phyloP scores from a whole-genome alignment of 768 basidiomycete species.

The Exidia glandulosa region DNA sequence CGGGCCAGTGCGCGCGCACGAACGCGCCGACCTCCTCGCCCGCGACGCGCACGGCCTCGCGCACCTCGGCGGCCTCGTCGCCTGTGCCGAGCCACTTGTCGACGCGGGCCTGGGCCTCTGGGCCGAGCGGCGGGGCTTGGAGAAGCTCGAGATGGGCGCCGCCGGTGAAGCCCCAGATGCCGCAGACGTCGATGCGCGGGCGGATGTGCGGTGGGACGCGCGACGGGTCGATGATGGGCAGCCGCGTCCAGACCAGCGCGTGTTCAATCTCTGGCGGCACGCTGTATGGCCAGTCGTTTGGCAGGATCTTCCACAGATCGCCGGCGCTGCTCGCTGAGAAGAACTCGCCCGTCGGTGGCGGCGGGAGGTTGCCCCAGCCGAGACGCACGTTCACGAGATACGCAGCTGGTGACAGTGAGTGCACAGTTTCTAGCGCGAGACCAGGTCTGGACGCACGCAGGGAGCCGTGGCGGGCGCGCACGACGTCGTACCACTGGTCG shows the following conservation, averaged over 20 bases:
- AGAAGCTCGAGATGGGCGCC: slow-evolving; percentile 27
- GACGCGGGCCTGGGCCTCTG: slow-evolving; percentile 47
- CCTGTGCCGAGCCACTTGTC: slow-evolving; percentile 38
- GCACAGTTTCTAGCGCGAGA: background rate
- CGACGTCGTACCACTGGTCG: slow-evolving; percentile 40
- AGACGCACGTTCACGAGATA: slow-evolving; percentile 60
- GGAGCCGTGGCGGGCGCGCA: slow-evolving; percentile 52
- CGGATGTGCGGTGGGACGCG: slow-evolving; percentile 29
- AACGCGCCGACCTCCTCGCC: slow-evolving; percentile 52
- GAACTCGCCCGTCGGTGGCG: slow-evolving; percentile 23
- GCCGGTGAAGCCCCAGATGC: slow-evolving; percentile 70
- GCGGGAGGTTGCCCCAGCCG: slow-evolving; percentile 45
- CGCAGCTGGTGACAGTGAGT: slow-evolving; percentile 33
- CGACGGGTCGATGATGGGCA: slow-evolving; percentile 57
- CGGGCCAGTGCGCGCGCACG: slow-evolving; percentile 55
- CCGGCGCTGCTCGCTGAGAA: slow-evolving; percentile 54
- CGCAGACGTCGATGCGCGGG: slow-evolving; percentile 35
- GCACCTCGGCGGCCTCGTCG: slow-evolving; percentile 29
- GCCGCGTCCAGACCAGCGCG: slow-evolving; percentile 63
- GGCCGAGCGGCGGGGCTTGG: slow-evolving; percentile 50
- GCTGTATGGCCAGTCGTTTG: slow-evolving; percentile 86
- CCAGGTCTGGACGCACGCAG: slow-evolving; percentile 36
- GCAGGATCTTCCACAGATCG: slow-evolving; percentile 55
- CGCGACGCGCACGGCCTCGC: slow-evolving; percentile 18
- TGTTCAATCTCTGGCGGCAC: slow-evolving; percentile 69